phyloP scores from a whole-genome alignment of 352 stramenopile genomes.

The Poterioochromonas sp. region DNA sequence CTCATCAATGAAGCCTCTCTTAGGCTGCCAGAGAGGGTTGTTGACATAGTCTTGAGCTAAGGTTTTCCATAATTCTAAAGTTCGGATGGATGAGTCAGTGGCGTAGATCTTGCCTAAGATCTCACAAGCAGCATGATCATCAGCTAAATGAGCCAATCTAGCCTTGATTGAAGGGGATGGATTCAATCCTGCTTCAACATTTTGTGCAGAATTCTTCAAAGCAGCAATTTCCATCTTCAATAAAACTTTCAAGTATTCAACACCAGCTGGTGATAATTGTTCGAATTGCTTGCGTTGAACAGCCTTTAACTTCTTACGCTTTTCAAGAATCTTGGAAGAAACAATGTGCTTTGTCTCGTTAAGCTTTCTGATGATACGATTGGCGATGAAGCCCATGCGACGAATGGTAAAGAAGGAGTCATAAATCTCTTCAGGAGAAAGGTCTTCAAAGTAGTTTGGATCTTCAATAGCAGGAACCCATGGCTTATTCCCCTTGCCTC shows the following conservation, averaged over 20 bases:
- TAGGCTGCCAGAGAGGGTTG: not conserved
- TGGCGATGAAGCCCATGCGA: constrained; percentile 21
- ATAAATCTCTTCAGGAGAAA: constrained; percentile 14
- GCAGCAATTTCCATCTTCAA: constrained; percentile 24
- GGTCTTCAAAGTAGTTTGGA: constrained; percentile 19
- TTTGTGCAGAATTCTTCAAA: not conserved
- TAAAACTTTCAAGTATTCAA: constrained; percentile 14
- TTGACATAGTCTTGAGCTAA: constrained; percentile 2
- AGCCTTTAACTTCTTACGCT: constrained; percentile 21
- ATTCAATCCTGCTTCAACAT: not conserved
- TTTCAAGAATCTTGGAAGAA: constrained; percentile 9
- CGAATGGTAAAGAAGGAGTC: constrained; percentile 19
- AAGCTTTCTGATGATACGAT: constrained; percentile 6
- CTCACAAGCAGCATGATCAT: not conserved
- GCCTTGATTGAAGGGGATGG: not conserved
- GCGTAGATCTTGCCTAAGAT: not conserved
- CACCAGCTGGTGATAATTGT: not conserved
- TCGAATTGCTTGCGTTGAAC: constrained; percentile 20
- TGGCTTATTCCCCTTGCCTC: not conserved
- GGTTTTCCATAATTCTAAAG: not conserved
- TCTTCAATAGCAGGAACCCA: constrained; percentile 21
- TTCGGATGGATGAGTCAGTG: not conserved
- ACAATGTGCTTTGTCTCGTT: constrained; percentile 24
- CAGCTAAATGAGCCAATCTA: not conserved
- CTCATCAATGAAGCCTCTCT: not conserved